These are phyloP conservation scores for Pseudogymnoascus sp. DNA, from an alignment of 2,329 filamentous ascomycete genomes.

Conservation along the genomic window DNA sequence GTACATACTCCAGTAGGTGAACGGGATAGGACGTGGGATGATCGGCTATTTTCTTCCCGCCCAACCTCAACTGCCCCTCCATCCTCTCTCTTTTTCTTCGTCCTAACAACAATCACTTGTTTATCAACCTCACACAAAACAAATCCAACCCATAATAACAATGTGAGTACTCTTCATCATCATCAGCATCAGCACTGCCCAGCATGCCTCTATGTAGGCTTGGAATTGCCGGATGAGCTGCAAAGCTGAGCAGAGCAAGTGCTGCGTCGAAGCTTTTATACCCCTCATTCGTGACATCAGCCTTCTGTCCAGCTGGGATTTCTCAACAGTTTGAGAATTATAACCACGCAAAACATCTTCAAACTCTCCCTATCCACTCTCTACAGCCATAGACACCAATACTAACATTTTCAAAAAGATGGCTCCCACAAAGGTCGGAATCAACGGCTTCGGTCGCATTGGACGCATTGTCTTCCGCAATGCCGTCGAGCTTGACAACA, in stretches of 20 bases:
- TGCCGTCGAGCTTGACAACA: conserved; percentile 79
- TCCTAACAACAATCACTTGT: conserved; percentile 2
- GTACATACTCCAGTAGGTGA: background rate
- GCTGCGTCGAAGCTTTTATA: background rate
- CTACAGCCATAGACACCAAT: background rate
- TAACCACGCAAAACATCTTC: background rate
- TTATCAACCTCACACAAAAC: conserved; percentile 2
- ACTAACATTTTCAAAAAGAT: conserved; percentile 32
- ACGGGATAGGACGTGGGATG: background rate
- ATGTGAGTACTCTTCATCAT: background rate
- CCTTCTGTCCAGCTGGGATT: background rate
- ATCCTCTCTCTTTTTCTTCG: conserved; percentile 6
- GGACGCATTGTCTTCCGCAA: conserved; percentile 99
- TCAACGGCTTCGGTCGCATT: conserved; percentile 99
- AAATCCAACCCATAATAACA: conserved; percentile 5
- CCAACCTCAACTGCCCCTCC: conserved; percentile 8
- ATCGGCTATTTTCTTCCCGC: conserved; percentile 9
- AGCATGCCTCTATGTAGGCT: background rate
- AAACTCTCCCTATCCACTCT: background rate
- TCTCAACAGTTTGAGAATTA: conserved; percentile 5
- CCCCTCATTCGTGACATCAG: conserved; percentile 7
- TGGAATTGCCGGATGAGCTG: background rate
- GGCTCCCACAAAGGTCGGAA: conserved; percentile 68
- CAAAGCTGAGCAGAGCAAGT: background rate
- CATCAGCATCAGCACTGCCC: background rate